Evolutionary conservation across 352 stramenopile genomes (phyloP), one percentile per base, ranked within the genome.

Genomic region (Phytophthora boehmeriae): DNA sequence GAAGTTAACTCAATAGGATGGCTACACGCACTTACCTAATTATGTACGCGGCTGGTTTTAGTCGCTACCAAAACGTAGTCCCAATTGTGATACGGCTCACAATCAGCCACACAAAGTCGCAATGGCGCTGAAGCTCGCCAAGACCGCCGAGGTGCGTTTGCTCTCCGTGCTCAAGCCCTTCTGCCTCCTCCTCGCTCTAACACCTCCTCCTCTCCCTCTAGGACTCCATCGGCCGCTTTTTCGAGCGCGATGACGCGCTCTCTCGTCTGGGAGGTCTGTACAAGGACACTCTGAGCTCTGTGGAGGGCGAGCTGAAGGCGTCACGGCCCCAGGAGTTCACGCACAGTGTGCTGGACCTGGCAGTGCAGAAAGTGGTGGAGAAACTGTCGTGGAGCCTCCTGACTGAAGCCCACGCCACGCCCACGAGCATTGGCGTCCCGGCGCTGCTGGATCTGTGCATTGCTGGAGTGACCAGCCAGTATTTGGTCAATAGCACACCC

Each of bases 391-490:
- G 87, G 85, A 80, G 80, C 9, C 73, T 96, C 53, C 81, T 92
- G 55, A 86, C 65, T 8, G 74, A 89, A 51, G 36, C 66, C 2
- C 71, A 78, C 46, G 78, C 80, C 48, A 90, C 82, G 27, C 73
- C 76, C 11, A 66, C 35, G 17, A 82, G 68, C 44, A 78, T 93
- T 35, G 85, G 87, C 10, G 66, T 93, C 16, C 80, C 85, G 3
- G 72, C 74, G 51, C 71, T 96, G 5, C 66, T 96, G 43, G 87
- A 96, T 41, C 49, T 96, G 48, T 96, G 85, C 45, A 94, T 94
- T 54, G 76, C 77, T 11, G 87, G 87, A n/a, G 86, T 92, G 23
- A 69, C 58, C 25, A 71, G 71, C n/a, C 76, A 87, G 9, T 78
- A 80, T 35, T 55, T 96, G 45, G 53, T 88, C 34, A 84, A 80